Base-by-base conservation (phyloP, 805 yeast genomes). In the Candida ascalaphidarum region DNA sequence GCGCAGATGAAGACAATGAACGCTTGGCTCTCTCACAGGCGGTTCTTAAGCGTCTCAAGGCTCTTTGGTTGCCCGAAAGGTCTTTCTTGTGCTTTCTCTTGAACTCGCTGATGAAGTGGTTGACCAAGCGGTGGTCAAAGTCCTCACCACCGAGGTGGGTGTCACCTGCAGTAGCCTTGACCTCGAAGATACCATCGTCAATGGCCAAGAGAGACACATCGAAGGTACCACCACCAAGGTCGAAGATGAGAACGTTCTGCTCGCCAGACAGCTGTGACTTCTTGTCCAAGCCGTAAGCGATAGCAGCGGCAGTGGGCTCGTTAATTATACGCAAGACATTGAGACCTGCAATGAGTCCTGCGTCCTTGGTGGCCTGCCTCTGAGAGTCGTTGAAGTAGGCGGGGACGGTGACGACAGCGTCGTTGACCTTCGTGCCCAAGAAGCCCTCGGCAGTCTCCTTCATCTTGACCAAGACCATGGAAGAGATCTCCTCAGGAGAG, bases 131-230 rank as follows among this genome's bases (percentile, higher is more conserved):
- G 69, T 72, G 76, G 65, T 85, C 96, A 48, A 85, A 85, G 66
- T 85, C 96, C 69, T 85, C 95, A 75, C 96, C 96, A 74, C 96
- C 96, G 64, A 85, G 75, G 61, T 85, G 96, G 39, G 96, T 85
- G 49, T 81, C 94, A 39, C 78, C 92, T 59, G 94, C 92, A 50
- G 81, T 84, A 31, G 95, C 88, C 63, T 81, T 74, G 32, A 84
- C 95, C 66, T 84, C 95, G 52, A 84, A 84, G 35, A 85, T 86
- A 64, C 95, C 95, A 43, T 79, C 82, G 54, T 85, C 95, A 53
- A 84, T 84, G 23, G 92, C 74, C 51, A 84, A 71, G 30, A 84
- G 65, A 3, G 95, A 84, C 14, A 84, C 95, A 76, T 84, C 95
- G 43, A 84, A 86, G 42, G 96, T 86, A 71, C 96, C 96, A 63